phyloP scores from a whole-genome alignment of 176 grass and related monocot species.

The Tillandsia leiboldiana region DNA sequence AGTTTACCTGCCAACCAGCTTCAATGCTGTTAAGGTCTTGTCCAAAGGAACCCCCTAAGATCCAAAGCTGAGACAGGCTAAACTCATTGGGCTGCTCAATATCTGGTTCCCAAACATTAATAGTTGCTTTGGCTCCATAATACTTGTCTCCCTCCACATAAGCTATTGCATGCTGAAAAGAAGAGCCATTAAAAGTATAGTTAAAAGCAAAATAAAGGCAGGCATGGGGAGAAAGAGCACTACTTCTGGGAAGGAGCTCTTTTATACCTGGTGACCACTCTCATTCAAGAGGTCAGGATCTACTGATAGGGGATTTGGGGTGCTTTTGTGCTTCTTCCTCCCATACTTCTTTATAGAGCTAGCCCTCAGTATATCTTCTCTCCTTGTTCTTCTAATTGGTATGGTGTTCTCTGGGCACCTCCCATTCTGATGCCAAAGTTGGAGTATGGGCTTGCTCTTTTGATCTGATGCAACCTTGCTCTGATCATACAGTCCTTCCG shows the following conservation, averaged over 20 bases:
- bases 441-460: conserved; percentile 25
- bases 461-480: conserved; percentile 23
- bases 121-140: conserved; percentile 79
- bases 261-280: conserved; percentile 42
- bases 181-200: conserved; percentile 6
- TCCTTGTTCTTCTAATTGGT: conserved; percentile 50
- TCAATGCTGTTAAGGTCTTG: conserved; percentile 90
- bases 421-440: conserved; percentile 57
- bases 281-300: conserved; percentile 48
- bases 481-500: conserved; percentile 39
- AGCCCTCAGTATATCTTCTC: conserved; percentile 38
- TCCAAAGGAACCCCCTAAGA: conserved; percentile 69
- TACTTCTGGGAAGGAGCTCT: not conserved
- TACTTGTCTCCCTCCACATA: conserved; percentile 83
- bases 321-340: conserved; percentile 20
- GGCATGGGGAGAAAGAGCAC: conserved; percentile 9
- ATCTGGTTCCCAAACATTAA: conserved; percentile 89
- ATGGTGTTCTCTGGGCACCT: conserved; percentile 45
- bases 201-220: conserved; percentile 18
- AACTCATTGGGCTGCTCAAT: conserved; percentile 80
- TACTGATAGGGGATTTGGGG: conserved; percentile 33
- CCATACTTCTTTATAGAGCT: conserved; percentile 53
- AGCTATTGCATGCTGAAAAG: conserved; percentile 63
- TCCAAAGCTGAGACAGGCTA: conserved; percentile 87
- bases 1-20: conserved; percentile 83